These are phyloP conservation scores for Cladosporium sp. DNA, from an alignment of 2,329 filamentous ascomycete genomes.

Conservation along the genomic window DNA sequence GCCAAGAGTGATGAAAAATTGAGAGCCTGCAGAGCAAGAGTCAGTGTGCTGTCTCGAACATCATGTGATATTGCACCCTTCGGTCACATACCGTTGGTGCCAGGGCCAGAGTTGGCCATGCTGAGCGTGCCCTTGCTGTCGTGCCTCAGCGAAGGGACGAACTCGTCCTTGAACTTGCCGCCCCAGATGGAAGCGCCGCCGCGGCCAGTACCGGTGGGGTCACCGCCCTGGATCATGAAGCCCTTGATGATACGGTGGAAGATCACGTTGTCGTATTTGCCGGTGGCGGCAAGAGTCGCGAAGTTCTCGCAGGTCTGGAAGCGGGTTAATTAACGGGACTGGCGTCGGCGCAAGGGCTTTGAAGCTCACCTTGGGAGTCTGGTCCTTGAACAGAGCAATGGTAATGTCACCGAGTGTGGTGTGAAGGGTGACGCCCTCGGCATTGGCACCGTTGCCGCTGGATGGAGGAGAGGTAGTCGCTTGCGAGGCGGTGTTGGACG, in stretches of 20 bases:
- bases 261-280: slow-evolving; percentile 41
- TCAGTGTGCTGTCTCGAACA: no score
- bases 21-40: slow-evolving; percentile 55
- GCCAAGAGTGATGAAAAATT: slow-evolving; percentile 85
- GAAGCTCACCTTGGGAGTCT: slow-evolving; percentile 36
- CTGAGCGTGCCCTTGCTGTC: slow-evolving; percentile 77
- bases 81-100: slow-evolving; percentile 67
- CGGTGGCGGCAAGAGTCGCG: slow-evolving; percentile 36
- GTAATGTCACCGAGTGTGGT: slow-evolving; percentile 40
- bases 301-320: slow-evolving; percentile 40
- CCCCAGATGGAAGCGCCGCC: slow-evolving; percentile 82
- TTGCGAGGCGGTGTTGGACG: not conserved
- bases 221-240: slow-evolving; percentile 85
- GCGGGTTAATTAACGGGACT: not conserved
- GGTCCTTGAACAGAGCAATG: slow-evolving; percentile 35
- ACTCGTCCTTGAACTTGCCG: slow-evolving; percentile 86
- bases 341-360: not conserved
- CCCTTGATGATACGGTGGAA: slow-evolving; percentile 65
- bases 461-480: not conserved
- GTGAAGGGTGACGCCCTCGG: slow-evolving; percentile 36
- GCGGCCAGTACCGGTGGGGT: slow-evolving; percentile 46
- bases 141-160: slow-evolving; percentile 75
- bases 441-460: slow-evolving; percentile 15
- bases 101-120: slow-evolving; percentile 92
- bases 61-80: no score